phyloP scores from a whole-genome alignment of 306 rosid genomes.

The Alnus glutinosa region DNA sequence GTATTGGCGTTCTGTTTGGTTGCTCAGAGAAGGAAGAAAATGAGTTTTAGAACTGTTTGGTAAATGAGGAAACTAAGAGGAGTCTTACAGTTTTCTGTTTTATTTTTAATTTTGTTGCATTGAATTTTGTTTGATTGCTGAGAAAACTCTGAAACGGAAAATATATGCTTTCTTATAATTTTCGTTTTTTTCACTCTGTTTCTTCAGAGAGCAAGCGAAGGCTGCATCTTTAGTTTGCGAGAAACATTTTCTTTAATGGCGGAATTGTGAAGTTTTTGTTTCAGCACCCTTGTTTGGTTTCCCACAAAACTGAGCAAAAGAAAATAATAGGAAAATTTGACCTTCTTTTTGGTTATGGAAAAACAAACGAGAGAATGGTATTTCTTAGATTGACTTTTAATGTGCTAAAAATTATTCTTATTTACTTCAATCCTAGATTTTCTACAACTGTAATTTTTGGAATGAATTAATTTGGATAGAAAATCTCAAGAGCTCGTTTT shows the following conservation, averaged over 20 bases:
- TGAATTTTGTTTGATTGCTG: conserved; percentile 17
- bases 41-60: not conserved
- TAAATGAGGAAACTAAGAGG: not conserved
- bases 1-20: conserved; percentile 22
- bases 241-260: not conserved
- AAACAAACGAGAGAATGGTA: not conserved
- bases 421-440: not conserved
- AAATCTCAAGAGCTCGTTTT: conserved; percentile 4
- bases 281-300: not conserved
- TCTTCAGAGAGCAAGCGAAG: conserved; percentile 10
- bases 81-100: not conserved
- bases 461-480: conserved; percentile 8
- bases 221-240: not conserved
- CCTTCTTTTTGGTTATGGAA: conserved; percentile 25
- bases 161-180: not conserved
- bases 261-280: not conserved
- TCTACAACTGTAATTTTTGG: conserved; percentile 7
- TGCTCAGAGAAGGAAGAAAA: conserved; percentile 1
- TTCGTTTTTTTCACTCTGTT: not conserved
- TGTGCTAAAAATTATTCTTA: not conserved
- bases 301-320: conserved; percentile 7
- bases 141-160: not conserved
- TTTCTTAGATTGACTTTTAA: not conserved
- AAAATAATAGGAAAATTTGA: not conserved
- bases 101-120: not conserved